Percentiles rank a stretch among this genome's conserved stretches.
These are phyloP conservation scores for Umbelopsis sp. DNA, from an alignment of 371 early-diverging fungal species.

Conservation along the genomic window DNA sequence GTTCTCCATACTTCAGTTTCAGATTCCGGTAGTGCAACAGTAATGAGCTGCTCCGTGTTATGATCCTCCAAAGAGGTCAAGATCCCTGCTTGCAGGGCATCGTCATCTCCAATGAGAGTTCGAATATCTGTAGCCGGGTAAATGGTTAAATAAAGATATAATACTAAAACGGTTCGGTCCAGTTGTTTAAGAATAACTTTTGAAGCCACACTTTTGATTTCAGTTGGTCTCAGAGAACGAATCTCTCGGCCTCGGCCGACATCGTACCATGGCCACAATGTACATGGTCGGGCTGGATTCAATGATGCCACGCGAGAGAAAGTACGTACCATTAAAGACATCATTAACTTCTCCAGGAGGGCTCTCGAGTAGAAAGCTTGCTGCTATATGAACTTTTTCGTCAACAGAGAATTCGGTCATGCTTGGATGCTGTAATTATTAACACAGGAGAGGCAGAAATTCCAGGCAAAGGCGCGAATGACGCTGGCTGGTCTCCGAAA, in stretches of 20 bases:
- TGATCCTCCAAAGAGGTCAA: constrained; percentile 77
- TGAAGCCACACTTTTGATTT: no score
- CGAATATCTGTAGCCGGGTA: constrained; percentile 72
- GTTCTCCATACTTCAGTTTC: constrained; percentile 59
- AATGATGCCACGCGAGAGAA: background rate
- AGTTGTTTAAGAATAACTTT: background rate
- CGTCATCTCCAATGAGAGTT: constrained; percentile 82
- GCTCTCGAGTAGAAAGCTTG: constrained; percentile 79
- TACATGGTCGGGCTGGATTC: background rate
- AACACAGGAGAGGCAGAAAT: background rate
- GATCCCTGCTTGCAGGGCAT: constrained; percentile 73
- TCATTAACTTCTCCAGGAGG: constrained; percentile 98
- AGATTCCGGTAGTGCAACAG: constrained; percentile 66
- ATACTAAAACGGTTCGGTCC: background rate
- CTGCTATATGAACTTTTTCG: constrained; percentile 79
- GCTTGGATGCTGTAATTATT: background rate
- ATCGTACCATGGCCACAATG: background rate
- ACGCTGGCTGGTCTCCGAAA: no score
- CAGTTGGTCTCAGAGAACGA: background rate
- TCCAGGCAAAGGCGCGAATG: background rate
- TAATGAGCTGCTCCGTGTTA: constrained; percentile 82
- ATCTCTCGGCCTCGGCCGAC: background rate
- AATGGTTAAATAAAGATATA: background rate
- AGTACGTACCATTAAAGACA: constrained; percentile 84
- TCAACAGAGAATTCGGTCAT: constrained; percentile 40